Evolutionary conservation across 495 filamentous ascomycete genomes (phyloP).

Genomic region (Hyaloscypha variabilis): DNA sequence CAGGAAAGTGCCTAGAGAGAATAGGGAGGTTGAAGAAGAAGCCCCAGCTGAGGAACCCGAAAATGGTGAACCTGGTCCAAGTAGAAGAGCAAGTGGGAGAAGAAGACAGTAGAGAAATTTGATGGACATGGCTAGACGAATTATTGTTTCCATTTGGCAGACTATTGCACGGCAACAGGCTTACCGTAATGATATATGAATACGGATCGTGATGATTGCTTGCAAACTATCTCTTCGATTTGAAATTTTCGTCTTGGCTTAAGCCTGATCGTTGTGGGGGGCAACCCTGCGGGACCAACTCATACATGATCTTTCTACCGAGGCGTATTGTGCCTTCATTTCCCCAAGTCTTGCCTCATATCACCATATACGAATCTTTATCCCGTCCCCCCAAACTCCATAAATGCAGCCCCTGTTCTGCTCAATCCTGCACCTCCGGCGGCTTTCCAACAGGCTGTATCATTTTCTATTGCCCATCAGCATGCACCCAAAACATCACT

Average conservation of each 20-base stretch:
- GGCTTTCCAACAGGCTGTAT: conserved; percentile 86
- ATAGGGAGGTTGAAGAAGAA: conserved; percentile 34
- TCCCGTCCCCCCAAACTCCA: neutral
- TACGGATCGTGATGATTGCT: neutral
- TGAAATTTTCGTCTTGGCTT: neutral
- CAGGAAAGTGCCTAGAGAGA: conserved; percentile 33
- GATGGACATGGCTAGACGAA: too few relatives aligned
- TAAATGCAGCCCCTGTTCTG: neutral
- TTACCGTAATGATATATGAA: neutral
- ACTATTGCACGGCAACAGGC: neutral
- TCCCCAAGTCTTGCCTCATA: neutral
- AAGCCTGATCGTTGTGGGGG: too few relatives aligned
- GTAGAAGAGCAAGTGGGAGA: conserved; percentile 11
- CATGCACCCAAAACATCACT: neutral
- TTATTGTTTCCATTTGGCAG: conserved; percentile 21
- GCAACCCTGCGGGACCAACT: too few relatives aligned
- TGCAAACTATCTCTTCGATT: neutral
- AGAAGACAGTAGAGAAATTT: conserved; percentile 11
- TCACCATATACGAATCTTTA: neutral
- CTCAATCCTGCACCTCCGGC: conserved; percentile 48
- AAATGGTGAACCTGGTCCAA: conserved; percentile 26
- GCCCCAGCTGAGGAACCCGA: conserved; percentile 22
- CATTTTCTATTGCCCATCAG: conserved; percentile 66
- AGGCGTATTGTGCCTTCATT: neutral
- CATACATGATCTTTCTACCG: too few relatives aligned